Evolutionary conservation across 768 basidiomycete genomes (phyloP).

Genomic region (Phlebiopsis flavidoalba): DNA sequence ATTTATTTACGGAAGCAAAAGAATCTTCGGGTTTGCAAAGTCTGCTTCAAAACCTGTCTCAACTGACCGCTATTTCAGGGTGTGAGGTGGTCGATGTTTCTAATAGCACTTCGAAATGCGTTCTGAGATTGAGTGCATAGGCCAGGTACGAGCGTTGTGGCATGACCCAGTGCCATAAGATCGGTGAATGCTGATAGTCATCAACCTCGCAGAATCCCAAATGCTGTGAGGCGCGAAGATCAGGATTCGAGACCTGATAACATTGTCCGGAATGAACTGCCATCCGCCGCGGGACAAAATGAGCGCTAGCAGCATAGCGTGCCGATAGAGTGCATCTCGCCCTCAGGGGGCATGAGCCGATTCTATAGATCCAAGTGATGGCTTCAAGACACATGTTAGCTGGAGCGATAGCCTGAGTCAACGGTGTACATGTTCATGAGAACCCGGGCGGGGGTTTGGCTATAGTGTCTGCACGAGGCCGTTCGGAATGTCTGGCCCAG

Average conservation of each 20-base stretch:
- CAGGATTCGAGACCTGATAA: neutral
- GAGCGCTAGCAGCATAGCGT: neutral
- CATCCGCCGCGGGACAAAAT: neutral
- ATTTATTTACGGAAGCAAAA: too few species aligned
- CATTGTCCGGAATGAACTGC: neutral
- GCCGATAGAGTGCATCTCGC: neutral
- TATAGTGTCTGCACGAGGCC: neutral
- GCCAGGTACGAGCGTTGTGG: too few species aligned
- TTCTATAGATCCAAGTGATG: too few species aligned
- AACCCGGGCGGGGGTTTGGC: neutral
- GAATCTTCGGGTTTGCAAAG: too few species aligned
- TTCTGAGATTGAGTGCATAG: too few species aligned
- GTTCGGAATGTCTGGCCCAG: neutral
- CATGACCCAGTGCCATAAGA: too few species aligned
- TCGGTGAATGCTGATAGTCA: neutral
- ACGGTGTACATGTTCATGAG: neutral
- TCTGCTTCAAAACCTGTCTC: too few species aligned
- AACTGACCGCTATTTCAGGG: too few species aligned
- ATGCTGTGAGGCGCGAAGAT: neutral
- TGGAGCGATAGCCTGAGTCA: neutral
- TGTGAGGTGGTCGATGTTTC: too few species aligned
- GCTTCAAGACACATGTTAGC: too few species aligned
- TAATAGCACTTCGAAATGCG: too few species aligned
- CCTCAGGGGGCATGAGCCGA: neutral
- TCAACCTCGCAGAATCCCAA: neutral